Evolutionary conservation across 2,329 filamentous ascomycete species (phyloP), one percentile per base, ranked within the genome.

Genomic region (Neonectria faginata): DNA sequence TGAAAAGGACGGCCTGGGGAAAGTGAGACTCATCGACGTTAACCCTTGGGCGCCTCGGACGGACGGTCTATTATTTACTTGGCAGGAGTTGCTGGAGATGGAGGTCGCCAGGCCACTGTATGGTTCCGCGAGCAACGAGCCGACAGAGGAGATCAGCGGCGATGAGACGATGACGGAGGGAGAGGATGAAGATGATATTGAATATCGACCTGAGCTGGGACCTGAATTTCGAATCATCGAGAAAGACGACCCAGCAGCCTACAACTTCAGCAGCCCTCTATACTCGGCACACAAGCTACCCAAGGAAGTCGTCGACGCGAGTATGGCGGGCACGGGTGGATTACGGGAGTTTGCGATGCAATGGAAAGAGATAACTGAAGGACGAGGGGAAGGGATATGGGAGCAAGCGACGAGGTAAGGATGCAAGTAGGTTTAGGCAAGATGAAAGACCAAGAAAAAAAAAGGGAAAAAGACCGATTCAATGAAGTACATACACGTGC

Each of bases 281-380:
- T 98, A 97, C 78, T 97, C 94, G 66, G 95, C 96, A 3, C 95
- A 98, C 76, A 99, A 98, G 80, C 81, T 99, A 71, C 96, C 96
- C 0, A 94, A 91, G 77, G 96, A 99, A 72, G 93, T 98, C 2
- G 94, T 97, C 3, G 88, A 91, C 70, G 89, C 89, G 20, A 87
- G 88, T 69, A 73, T 86, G 69, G 86, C 86, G 1, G 91, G 92
- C 3, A 88, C 92, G 60, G 92, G 91, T 3, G 91, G 91, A 0
- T 85, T 98, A 81, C 86, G 90, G 65, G 94, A 97, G 79, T 94
- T 96, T 80, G 88, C 92, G 66, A 85, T 86, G 69, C 87, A 90
- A 75, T 95, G 92, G 92, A 89, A 88, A 74, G 85, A 90, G 66
- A 82, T 88, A 50, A 83, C 81, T 0, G 79, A 81, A 48, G 79